phyloP scores from a whole-genome alignment of 441 rosid species.

The Melastoma candidum region DNA sequence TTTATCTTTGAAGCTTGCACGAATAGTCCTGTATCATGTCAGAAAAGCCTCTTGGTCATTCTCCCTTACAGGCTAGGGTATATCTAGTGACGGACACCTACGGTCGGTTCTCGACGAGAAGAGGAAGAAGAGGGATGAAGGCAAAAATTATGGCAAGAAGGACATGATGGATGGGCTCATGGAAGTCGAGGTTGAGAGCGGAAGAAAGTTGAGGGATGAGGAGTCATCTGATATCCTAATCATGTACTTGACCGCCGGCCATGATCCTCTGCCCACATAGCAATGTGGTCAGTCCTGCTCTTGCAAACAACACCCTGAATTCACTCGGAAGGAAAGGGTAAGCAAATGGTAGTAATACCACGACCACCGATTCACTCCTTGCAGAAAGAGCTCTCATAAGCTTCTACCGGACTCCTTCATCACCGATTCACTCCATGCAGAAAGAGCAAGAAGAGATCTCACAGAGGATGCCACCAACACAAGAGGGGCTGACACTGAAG shows the following conservation, averaged over 20 bases:
- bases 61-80: conserved; percentile 12
- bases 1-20: no score
- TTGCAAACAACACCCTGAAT: conserved; percentile 14
- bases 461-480: conserved; percentile 11
- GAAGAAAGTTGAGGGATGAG: conserved; percentile 13
- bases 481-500: conserved; percentile 14
- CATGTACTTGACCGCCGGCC: conserved; percentile 20
- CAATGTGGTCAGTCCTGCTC: conserved; percentile 19
- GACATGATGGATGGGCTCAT: conserved; percentile 20
- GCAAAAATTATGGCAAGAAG: not conserved
- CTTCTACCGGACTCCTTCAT: not conserved
- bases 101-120: conserved; percentile 16
- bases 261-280: conserved; percentile 20
- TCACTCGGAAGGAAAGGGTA: conserved; percentile 19
- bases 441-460: conserved; percentile 19
- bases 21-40: no score
- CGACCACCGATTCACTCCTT: no score
- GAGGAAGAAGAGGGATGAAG: not conserved
- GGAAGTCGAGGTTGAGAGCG: conserved; percentile 19
- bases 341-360: no score
- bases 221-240: conserved; percentile 15
- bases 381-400: no score
- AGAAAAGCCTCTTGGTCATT: no score
- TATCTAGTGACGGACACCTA: conserved; percentile 15
- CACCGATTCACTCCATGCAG: not conserved